Evolutionary conservation across 148 eudicot genomes (phyloP), one percentile per base, ranked within the genome.

Genomic region (Rhododendron kiyosumense): DNA sequence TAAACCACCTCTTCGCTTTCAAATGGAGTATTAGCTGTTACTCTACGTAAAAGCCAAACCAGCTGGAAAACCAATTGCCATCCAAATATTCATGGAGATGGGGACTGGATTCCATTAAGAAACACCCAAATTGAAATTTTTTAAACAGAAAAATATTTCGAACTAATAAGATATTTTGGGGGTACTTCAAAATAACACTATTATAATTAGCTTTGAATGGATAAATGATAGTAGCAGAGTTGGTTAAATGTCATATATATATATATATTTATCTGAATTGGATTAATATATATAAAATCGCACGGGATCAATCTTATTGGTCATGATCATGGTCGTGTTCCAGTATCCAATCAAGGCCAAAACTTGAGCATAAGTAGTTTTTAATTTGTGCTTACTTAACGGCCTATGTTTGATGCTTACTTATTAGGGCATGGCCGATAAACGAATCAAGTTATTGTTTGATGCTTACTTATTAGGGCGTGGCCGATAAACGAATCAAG

Each of bases 41-140:
- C 79, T 73, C 79, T 26, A 84, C 48, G 79, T 30, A 20, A 83
- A 69, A 46, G 79, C 61, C 79, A 48, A 83, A 30, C 67, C 85
- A 48, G 85, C 85, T 84, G 79, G 61, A 73, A 3, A 71, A 7
- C 61, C 38, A 48, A 57, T 2, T 2, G 57, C 57, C 30, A 9
- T n/a, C 45, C 36, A 32, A 65, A 8, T 24, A 5, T 1, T 34
- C 49, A 8, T 30, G 18, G 30, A 17, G 85, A 30, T 71, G 43
- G 79, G n/a, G 85, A 84, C 79, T 22, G 30, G 43, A 26, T 84
- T 73, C 85, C 85, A 10, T 4, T 26, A 67, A 3, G 17, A 43
- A 78, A 11, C 30, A 78, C 81, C 30, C 51, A 75, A 78, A 46
- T 24, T 78, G 3, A 77, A 75, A 6, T 17, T 1, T 41, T 41